Base-by-base conservation (phyloP, 164 flowering plant genomes). In the Brasenia schreberi region DNA sequence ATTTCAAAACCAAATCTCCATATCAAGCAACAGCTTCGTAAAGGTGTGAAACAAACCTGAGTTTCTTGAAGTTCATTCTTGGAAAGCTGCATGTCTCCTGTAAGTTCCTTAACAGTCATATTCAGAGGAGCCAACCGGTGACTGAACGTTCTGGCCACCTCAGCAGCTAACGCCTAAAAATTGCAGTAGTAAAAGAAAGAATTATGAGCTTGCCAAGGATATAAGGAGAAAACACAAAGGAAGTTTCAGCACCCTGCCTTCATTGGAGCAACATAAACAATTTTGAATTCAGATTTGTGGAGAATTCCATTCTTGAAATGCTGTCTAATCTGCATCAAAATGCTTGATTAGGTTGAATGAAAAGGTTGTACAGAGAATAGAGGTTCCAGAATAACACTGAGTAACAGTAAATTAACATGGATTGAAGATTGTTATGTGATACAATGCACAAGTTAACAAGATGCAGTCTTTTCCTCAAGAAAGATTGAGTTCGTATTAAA, bases 231-330 rank as follows among this genome's bases (percentile, higher is more conserved):
- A 64, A 60, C 59, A 27, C 42, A 19, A 60, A 42, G 27, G 9
- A 56, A 9, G 61, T 49, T 45, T 18, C 7, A 19, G 65, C 33
- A 62, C 7, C 9, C 52, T 77, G 92, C 99, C 97, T 95, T 95
- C 99, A 95, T 92, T 0, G 97, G 99, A 77, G 99, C 99, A 77
- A 92, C 97, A 83, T 95, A 95, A 76, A 95, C 96, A 74, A 95
- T 87, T 81, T 95, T 89, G 76, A 95, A 95, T 67, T 95, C 88
- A 67, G 88, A 80, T 74, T 89, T 95, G 68, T 85, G 96, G 84
- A 95, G 74, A 77, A 83, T 83, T 58, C 99, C 99, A 78, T 88
- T 96, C 81, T 77, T 84, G 77, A 92, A 95, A 72, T 92, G 99
- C 69, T 89, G 96, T 64, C 80, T 81, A 76, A 95, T 89, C 99